A percentile compares a stretch with the other conserved stretches of the same genome.
phyloP scores from a whole-genome alignment of 441 rosid species.

The Euphorbia corollata region DNA sequence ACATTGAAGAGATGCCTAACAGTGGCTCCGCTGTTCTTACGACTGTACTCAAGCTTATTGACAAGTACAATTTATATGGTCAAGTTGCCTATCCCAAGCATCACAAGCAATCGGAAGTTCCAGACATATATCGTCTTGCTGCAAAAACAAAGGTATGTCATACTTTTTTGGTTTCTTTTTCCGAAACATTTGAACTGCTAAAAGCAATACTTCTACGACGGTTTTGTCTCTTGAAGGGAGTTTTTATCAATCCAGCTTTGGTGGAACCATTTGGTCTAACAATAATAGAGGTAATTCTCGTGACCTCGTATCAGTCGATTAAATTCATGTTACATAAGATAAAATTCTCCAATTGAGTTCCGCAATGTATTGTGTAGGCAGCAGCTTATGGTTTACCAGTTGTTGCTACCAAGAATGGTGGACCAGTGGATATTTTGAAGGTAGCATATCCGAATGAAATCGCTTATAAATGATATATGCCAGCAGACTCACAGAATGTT shows the following conservation, averaged over 20 bases:
- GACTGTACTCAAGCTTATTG: constrained; percentile 57
- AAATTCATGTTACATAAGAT: not conserved
- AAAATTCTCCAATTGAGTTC: constrained; percentile 6
- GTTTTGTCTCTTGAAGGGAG: constrained; percentile 49
- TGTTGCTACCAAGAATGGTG: constrained; percentile 68
- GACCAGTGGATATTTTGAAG: constrained; percentile 65
- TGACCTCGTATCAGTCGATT: not conserved
- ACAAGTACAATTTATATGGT: constrained; percentile 62
- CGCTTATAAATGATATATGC: not conserved
- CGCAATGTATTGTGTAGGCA: constrained; percentile 36
- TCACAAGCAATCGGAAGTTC: constrained; percentile 68
- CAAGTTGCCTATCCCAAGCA: constrained; percentile 74
- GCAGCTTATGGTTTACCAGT: constrained; percentile 70
- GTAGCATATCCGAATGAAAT: constrained; percentile 25
- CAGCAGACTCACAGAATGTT: constrained; percentile 16
- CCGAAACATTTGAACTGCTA: constrained; percentile 22
- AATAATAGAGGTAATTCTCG: constrained; percentile 47
- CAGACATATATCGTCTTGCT: constrained; percentile 64
- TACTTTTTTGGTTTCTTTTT: not conserved
- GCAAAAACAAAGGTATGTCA: constrained; percentile 61
- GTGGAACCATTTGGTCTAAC: constrained; percentile 81
- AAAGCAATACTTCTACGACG: constrained; percentile 21
- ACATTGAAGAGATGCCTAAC: constrained; percentile 60
- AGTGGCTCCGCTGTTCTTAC: constrained; percentile 55
- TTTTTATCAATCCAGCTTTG: constrained; percentile 67